A percentile compares a stretch with the other conserved stretches of the same genome.
These are phyloP conservation scores for Neoascochyta sp. DNA, from an alignment of 2,329 filamentous ascomycete genomes.

Conservation along the genomic window DNA sequence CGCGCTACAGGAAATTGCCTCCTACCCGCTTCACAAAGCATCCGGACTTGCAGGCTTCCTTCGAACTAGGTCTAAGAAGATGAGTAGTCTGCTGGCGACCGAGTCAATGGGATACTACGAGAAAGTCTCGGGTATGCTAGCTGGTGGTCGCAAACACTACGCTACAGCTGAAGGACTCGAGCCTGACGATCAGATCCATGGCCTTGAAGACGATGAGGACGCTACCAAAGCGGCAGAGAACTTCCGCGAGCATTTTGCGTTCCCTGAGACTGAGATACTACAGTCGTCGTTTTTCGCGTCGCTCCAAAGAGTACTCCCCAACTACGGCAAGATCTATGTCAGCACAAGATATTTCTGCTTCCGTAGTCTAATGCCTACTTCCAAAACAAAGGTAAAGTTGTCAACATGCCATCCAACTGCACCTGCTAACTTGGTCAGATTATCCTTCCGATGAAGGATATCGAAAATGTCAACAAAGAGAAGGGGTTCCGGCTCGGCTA, in stretches of 20 bases:
- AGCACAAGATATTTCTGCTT: slow-evolving; percentile 87
- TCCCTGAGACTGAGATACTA: slow-evolving; percentile 78
- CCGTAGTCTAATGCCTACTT: slow-evolving; percentile 82
- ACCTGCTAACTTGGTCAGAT: slow-evolving; percentile 41
- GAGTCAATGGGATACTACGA: slow-evolving; percentile 96
- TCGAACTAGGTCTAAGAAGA: slow-evolving; percentile 70
- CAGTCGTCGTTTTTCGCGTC: slow-evolving; percentile 90
- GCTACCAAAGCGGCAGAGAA: slow-evolving; percentile 57
- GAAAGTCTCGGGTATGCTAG: slow-evolving; percentile 96
- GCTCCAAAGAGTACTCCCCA: slow-evolving; percentile 80
- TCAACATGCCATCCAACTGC: slow-evolving; percentile 2
- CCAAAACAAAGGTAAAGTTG: slow-evolving; percentile 66
- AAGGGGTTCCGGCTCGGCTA: slow-evolving; percentile 92
- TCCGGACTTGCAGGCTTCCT: slow-evolving; percentile 80
- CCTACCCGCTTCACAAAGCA: slow-evolving; percentile 78
- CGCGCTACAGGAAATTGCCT: slow-evolving; percentile 59
- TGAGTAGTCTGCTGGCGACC: slow-evolving; percentile 77
- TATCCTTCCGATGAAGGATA: slow-evolving; percentile 83
- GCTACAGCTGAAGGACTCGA: slow-evolving; percentile 63
- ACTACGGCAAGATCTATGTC: slow-evolving; percentile 96
- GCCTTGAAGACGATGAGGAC: slow-evolving; percentile 55
- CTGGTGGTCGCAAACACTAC: slow-evolving; percentile 86
- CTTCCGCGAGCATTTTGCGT: slow-evolving; percentile 84
- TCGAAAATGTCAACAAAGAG: slow-evolving; percentile 91
- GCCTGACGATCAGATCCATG: slow-evolving; percentile 61